Base-by-base conservation (phyloP, 1,284 basidiomycete genomes). In the Sanguinoderma infundibulare region DNA sequence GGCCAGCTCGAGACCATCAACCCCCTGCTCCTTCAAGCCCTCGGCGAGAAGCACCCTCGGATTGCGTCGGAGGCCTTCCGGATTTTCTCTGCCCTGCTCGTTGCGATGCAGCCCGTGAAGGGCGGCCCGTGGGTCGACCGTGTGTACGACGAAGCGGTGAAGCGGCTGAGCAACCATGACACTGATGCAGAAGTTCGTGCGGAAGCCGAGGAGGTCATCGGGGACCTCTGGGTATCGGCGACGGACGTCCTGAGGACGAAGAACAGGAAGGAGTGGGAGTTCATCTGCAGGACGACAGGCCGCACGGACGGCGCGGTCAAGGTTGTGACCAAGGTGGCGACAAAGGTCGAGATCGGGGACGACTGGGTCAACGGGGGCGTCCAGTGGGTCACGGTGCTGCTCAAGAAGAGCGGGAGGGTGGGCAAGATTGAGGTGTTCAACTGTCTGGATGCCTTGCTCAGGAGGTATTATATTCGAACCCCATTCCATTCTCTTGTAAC, bases 171-270 rank as follows among this genome's bases (percentile, higher is more conserved):
- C 53, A 91, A 87, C 55, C 85, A 91, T 61, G 92, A 95, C 65
- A 95, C 95, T 4, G 97, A 98, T 73, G 89, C 94, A 12, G 95
- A 98, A 66, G 94, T 99, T 35, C 87, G 94, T 42, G 84, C 87
- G 38, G 87, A 86, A 65, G 95, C 95, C 0, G 90, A 98, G 69
- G 87, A 90, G 35, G 89, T 87, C 46, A 84, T 98, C 38, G 95
- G 92, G 1, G 91, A 94, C 70, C 77, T 98, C 5, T 92, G 98
- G 83, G 85, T 95, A 38, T 89, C 89, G 66, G 94, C 95, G 10
- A 91, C 92, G 0, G 94, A 95, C 55, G 78, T 87, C 17, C 79
- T 89, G 46, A 82, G 74, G 67, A 72, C 75, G 2, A 90, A 89
- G 72, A 82, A 83, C 51, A 81, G 83, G 53, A 87, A 83, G 64